Evolutionary conservation across 2,329 filamentous ascomycete genomes (phyloP), one percentile per base, ranked within the genome.

Genomic region (Cordyceps pruinosa): DNA sequence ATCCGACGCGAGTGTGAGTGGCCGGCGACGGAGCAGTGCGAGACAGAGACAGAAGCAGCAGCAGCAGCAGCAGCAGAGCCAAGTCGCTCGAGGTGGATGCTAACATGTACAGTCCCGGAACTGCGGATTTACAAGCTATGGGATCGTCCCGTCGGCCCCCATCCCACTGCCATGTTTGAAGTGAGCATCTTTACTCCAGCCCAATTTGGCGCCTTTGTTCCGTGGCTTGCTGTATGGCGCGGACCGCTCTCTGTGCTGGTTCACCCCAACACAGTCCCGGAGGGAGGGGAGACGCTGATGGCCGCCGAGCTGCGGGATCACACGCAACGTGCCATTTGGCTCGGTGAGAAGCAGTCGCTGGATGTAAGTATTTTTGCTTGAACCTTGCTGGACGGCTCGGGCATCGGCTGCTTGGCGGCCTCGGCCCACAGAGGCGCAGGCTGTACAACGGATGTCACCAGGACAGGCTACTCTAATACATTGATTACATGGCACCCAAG

Each of bases 101-200:
- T 59, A 30, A 57, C 10, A 32, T 42, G 51, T 19, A 59, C 6
- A 91, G 88, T 96, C 66, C 90, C 91, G 9, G 91, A 96, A 68
- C 77, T 96, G 19, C 82, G 90, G 55, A 87, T 95, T 64, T 96
- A 96, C 69, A 77, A 72, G 15, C 76, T 96, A 62, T 95, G 84
- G 81, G 87, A 94, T 62, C 72, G 75, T 15, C 90, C 91, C 0
- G 72, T 96, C 28, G 92, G 91, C 0, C 91, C 91, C 0, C 91
- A 96, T 69, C 86, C 88, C 0, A 71, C 90, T 1, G 88, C 85
- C 53, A 96, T 96, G 90, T 96, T 96, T 65, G 92, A 97, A 72
- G 90, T 96, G 46, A 95, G 95, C 64, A 46, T 96, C 21, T 90
- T 93, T 69, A 90, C 86, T 0, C 92, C 91, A 0, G 85, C 84